Evolutionary conservation across 73 alveolate species (phyloP), one percentile per base, ranked within the genome.

Genomic region (Breviolum minutum): DNA sequence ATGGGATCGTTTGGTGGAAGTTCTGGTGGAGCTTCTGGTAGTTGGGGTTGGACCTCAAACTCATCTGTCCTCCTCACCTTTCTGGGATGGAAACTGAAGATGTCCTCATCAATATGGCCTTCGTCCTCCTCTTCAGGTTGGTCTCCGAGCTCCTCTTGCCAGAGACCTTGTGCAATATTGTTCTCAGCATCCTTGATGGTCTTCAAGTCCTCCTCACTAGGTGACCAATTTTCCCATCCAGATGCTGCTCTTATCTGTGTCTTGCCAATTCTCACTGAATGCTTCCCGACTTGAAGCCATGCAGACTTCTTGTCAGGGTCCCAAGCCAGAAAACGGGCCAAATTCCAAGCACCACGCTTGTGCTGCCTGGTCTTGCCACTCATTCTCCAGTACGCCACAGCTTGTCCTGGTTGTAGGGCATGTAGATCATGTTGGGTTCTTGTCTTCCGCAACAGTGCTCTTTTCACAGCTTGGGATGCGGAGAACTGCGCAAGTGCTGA

Each of bases 371-470:
- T n/a, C 26, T 68, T 17, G 63, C 66, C 93, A 68, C 93, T 84
- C 77, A 30, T n/a, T 13, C 93, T 54, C 93, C 93, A 84, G 26
- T 60, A 84, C 19, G 93, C 93, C n/a, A 84, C 61, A n/a, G 93
- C 77, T 24, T 84, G 93, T 20, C 93, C 93, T 2, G 93, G 93
- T 84, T 60, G 66, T 0, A 84, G 93, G 24, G 19, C 63, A n/a
- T 40, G 60, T 2, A 61, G 77, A 24, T 84, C 93, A 0, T 24
- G 26, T 29, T 84, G 93, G 10, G 54, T 13, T 1, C 60, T 40
- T 14, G 93, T 84, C 77, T 84, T 84, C 16, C 93, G 0, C 60
- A 84, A 24, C 19, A 84, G 61, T 0, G 93, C 93, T 13, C 93
- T 10, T 30, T 26, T 54, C 63, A 85, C 70, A n/a, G 63, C 32